These are phyloP conservation scores for Sporothrix dimorphospora DNA, from an alignment of 2,329 filamentous ascomycete species.

Conservation along the genomic window DNA sequence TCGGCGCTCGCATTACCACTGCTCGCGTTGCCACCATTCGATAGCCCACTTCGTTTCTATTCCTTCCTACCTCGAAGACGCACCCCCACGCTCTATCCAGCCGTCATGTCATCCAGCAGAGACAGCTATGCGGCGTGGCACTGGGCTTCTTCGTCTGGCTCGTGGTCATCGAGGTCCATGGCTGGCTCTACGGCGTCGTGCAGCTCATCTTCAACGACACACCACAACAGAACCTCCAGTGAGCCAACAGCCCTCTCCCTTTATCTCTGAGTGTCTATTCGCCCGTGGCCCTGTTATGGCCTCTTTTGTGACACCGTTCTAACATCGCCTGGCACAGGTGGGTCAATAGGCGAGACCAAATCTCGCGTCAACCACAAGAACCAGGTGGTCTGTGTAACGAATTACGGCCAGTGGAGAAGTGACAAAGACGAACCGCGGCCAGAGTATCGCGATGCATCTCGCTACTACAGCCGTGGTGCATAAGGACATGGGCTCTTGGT, in stretches of 20 bases:
- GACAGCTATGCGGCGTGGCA: neutral
- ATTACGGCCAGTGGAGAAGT: conserved; percentile 27
- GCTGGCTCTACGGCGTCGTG: neutral
- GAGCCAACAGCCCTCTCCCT: neutral
- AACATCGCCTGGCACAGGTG: neutral
- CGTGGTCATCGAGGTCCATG: neutral
- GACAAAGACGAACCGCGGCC: conserved; percentile 25
- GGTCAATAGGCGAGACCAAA: neutral
- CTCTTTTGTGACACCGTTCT: neutral
- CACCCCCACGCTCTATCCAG: no score
- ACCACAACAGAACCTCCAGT: neutral
- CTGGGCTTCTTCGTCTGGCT: neutral
- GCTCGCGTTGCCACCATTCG: no score
- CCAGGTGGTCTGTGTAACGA: conserved; percentile 27
- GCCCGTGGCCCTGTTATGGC: no score
- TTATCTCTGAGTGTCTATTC: no score
- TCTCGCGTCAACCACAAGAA: conserved; percentile 27
- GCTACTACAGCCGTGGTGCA: conserved; percentile 23
- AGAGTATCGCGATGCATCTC: conserved; percentile 29
- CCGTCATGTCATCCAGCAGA: neutral
- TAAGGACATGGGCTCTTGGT: neutral
- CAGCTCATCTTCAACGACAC: neutral
- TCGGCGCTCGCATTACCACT: no score
- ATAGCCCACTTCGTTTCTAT: no score
- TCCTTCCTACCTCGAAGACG: no score